Evolutionary conservation across 305 asterid genomes (phyloP).

Genomic region (Fraxinus sp.): DNA sequence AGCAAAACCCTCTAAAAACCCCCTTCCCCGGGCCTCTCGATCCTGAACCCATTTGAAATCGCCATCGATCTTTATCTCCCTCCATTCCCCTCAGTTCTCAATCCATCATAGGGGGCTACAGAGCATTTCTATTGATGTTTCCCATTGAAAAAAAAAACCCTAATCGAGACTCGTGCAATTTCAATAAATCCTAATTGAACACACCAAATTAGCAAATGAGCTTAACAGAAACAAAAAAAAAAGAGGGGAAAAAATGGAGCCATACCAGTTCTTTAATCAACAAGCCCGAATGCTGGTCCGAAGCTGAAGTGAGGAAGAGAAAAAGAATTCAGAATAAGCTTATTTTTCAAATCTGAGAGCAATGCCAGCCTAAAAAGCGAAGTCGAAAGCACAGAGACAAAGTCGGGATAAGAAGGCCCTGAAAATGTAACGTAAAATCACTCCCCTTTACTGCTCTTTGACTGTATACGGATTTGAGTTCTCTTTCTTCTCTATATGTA

Average conservation of each 20-base stretch:
- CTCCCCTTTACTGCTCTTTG: not conserved
- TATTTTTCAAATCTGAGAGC: not conserved
- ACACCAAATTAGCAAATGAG: not conserved
- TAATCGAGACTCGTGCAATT: not conserved
- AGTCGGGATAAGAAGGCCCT: slow-evolving; percentile 1
- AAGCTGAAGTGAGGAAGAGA: not conserved
- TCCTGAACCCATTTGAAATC: not conserved
- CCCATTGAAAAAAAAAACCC: not conserved
- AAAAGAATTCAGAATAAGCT: not conserved
- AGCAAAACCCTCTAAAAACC: not conserved
- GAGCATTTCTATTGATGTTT: not conserved
- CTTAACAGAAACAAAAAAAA: not conserved
- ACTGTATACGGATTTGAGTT: not conserved
- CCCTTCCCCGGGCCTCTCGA: not conserved
- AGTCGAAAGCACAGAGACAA: not conserved
- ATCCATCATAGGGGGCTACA: not conserved
- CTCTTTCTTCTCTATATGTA: not conserved
- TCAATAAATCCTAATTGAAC: not conserved
- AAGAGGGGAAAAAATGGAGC: not conserved
- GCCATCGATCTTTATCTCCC: not conserved
- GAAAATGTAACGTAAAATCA: not conserved
- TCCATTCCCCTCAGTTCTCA: not conserved
- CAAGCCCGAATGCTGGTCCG: not conserved
- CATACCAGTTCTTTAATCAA: not conserved
- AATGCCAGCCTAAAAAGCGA: not conserved